Evolutionary conservation across 441 rosid species (phyloP), one percentile per base, ranked within the genome.

Genomic region (Bocquillonia castaneifolia): DNA sequence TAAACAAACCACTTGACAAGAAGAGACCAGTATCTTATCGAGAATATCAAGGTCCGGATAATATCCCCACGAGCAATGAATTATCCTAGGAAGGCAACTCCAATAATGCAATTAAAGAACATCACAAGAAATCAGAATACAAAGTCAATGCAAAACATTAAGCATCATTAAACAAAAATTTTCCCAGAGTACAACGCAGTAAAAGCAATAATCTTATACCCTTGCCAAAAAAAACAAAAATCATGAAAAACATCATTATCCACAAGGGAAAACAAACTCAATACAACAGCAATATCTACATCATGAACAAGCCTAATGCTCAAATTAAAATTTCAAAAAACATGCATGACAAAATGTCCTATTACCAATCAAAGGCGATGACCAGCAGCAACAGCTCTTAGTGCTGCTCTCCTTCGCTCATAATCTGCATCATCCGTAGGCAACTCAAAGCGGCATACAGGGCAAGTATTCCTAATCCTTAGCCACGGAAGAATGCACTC

Each of bases 401-500:
- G 77, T 29, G 69, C 68, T 73, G 59, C 72, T 84, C 77, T 88
- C 81, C 87, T 85, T 79, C 74, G 78, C 71, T 91, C 96, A 73
- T 89, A 84, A 23, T 84, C 90, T 13, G 78, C 74, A 79, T 84
- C 92, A 77, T 87, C 96, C 1, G 97, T 89, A 48, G 93, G 93
- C 86, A 91, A 77, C 63, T 91, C 93, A 72, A 81, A 71, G 12
- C 98, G 88, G 78, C 98, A 93, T 56, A 93, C 94, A 32, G 99
- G 99, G 72, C 99, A 93, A n/a, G 99, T 89, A 79, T 88, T 93
- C 78, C 94, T 81, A 23, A 91, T 77, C 6, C 71, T 75, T 26
- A 93, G 84, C 99, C 99, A 93, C 0, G 88, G 93, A 37, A 84
- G 44, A 55, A 93, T 93, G 78, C 99, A 93, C 28, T 88, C 89